phyloP scores from a whole-genome alignment of 1,284 basidiomycete genomes.

The Puccinia triticina region DNA sequence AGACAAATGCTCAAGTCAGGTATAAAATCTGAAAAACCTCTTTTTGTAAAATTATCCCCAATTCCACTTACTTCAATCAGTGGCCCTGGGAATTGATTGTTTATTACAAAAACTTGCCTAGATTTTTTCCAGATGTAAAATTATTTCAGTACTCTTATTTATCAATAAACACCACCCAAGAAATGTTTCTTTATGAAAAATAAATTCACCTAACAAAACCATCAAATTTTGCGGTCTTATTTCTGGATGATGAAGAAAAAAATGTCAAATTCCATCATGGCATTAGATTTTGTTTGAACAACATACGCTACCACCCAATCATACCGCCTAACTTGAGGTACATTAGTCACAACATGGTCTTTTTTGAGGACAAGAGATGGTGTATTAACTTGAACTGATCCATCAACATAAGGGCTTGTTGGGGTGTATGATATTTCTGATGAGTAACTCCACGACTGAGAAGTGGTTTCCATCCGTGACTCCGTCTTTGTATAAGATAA shows the following conservation, averaged over 20 bases:
- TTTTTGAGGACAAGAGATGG: conserved; percentile 13
- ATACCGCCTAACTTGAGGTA: conserved; percentile 15
- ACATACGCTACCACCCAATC: conserved; percentile 10
- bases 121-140: not conserved
- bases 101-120: conserved; percentile 63
- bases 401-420: not conserved
- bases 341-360: not conserved
- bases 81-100: conserved; percentile 65
- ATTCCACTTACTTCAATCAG: conserved; percentile 65
- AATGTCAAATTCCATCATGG: not conserved
- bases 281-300: not conserved
- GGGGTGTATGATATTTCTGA: not conserved
- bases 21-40: not conserved
- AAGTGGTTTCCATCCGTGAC: not conserved
- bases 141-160: not conserved
- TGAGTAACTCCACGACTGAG: not conserved
- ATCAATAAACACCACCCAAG: not conserved
- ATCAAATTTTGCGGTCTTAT: conserved; percentile 4
- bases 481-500: not conserved
- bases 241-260: not conserved
- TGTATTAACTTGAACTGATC: conserved; percentile 11
- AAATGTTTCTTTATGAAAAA: not conserved
- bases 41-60: not conserved
- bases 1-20: not conserved
- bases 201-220: conserved; percentile 1